phyloP scores from a whole-genome alignment of 2,329 filamentous ascomycete genomes.

The Periconia sp. region DNA sequence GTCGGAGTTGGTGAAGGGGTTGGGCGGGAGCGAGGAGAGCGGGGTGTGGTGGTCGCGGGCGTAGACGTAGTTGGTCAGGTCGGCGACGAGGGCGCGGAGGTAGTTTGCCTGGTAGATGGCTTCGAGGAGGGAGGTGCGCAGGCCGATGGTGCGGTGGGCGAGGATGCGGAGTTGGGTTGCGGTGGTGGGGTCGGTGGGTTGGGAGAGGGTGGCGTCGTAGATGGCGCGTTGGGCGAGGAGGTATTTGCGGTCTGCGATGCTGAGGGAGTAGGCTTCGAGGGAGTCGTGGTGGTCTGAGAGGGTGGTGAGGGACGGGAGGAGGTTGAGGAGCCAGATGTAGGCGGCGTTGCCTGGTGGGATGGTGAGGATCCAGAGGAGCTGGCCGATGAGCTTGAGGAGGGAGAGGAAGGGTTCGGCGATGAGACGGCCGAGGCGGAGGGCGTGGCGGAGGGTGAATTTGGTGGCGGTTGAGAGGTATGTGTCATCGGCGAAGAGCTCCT shows the following conservation, averaged over 20 bases:
- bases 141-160: neutral
- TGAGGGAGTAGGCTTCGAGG: neutral
- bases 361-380: neutral
- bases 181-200: neutral
- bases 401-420: neutral
- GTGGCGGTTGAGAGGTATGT: too few relatives aligned
- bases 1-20: neutral
- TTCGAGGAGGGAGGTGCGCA: neutral
- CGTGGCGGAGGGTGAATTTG: too few relatives aligned
- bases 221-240: neutral
- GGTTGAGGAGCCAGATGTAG: neutral
- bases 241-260: neutral
- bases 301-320: neutral
- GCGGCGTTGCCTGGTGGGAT: neutral
- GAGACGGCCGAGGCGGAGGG: neutral
- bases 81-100: neutral
- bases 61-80: neutral
- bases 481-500: too few relatives aligned
- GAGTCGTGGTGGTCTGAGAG: neutral
- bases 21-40: too few relatives aligned
- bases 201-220: neutral
- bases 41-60: neutral
- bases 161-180: neutral
- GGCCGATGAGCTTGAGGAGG: neutral
- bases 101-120: neutral